phyloP scores from a whole-genome alignment of 1,284 basidiomycete genomes.

The Austroboletus niveus region DNA sequence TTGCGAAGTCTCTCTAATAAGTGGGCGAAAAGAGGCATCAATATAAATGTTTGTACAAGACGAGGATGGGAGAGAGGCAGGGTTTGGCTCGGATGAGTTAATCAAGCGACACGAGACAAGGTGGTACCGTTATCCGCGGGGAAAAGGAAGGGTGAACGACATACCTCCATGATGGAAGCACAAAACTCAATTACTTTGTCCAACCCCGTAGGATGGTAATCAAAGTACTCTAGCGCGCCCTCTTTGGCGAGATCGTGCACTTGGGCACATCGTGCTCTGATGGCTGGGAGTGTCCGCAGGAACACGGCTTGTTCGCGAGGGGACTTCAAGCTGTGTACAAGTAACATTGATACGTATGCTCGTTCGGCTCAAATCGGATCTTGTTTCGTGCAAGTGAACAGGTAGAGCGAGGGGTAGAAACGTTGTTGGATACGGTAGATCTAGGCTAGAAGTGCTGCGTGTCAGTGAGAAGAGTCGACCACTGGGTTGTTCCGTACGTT shows the following conservation, averaged over 20 bases:
- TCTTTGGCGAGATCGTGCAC: constrained; percentile 77
- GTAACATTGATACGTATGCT: background rate
- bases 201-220: constrained; percentile 79
- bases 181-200: constrained; percentile 78
- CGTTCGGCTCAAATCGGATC: background rate
- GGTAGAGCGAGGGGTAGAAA: too few relatives aligned
- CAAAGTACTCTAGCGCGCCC: constrained; percentile 81
- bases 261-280: constrained; percentile 78
- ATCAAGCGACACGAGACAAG: background rate
- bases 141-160: background rate
- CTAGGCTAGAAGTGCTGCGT: too few relatives aligned
- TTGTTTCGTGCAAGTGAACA: too few relatives aligned
- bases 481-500: too few relatives aligned
- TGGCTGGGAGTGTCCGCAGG: constrained; percentile 83
- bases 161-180: constrained; percentile 74
- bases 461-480: too few relatives aligned
- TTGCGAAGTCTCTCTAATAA: constrained; percentile 79
- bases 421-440: too few relatives aligned
- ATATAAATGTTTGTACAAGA: background rate
- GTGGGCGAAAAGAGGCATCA: background rate
- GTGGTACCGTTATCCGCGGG: background rate
- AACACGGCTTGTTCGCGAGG: constrained; percentile 54
- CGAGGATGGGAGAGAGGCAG: background rate
- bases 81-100: background rate
- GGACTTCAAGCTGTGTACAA: constrained; percentile 13